A percentile compares a stretch with the other conserved stretches of the same genome.
Conservation (phyloP, 192 early-diverging fungal genomes). For the Coemansia sp. region DNA sequence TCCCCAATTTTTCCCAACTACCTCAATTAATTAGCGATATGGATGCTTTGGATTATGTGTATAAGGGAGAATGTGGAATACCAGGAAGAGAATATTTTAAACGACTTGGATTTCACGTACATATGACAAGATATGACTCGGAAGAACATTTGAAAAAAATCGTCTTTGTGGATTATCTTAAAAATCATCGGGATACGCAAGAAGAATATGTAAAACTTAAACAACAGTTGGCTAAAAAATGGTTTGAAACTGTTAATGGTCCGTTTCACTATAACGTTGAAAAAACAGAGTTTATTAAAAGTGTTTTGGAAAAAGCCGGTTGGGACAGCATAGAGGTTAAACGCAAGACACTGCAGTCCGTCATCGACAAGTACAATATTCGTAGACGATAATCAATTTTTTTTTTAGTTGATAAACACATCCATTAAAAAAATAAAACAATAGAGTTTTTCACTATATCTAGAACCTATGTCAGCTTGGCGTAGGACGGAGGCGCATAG, state of each 20-base stretch:
- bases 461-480: slow-evolving; percentile 65
- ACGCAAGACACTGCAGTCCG: neutral
- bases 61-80: slow-evolving; percentile 10
- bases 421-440: neutral
- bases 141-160: slow-evolving; percentile 14
- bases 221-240: slow-evolving; percentile 12
- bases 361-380: neutral
- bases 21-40: slow-evolving; percentile 4
- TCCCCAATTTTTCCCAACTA: slow-evolving; percentile 10
- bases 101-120: slow-evolving; percentile 4
- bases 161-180: slow-evolving; percentile 15
- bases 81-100: slow-evolving; percentile 24
- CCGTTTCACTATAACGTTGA: slow-evolving; percentile 4
- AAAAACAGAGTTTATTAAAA: slow-evolving; percentile 27
- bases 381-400: neutral
- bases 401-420: neutral
- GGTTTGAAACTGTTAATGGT: neutral
- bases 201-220: slow-evolving; percentile 25
- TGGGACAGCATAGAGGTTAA: slow-evolving; percentile 3
- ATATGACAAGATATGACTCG: slow-evolving; percentile 10
- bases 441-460: neutral
- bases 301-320: slow-evolving; percentile 7
- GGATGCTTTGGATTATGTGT: neutral
- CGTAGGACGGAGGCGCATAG: slow-evolving; percentile 86
- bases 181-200: neutral